Base-by-base conservation (phyloP, 2,329 filamentous ascomycete genomes). In the Lecanicillium sp. region DNA sequence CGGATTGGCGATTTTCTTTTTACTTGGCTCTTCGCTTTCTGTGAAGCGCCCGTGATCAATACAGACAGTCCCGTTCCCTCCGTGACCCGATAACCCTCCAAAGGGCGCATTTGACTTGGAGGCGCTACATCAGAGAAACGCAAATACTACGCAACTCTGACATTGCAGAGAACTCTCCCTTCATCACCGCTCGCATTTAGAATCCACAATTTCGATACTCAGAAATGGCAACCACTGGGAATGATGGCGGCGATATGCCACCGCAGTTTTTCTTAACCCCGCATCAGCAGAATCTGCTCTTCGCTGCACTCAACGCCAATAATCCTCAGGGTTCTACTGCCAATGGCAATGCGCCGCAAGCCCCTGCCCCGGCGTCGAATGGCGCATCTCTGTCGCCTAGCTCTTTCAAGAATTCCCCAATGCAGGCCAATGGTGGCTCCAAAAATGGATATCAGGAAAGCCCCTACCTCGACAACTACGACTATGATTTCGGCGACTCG, bases 391-490 rank as follows among this genome's bases (percentile, higher is more conserved):
- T 73, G 50, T 68, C 74, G 42, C 62, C 74, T 36, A 56, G 57
- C 39, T 61, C 74, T 37, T 58, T 76, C 46, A 68, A 71, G 44
- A 64, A 64, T 38, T 74, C 72, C 10, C 69, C 72, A 13, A 49
- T 57, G 33, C 63, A 68, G 48, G 54, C 52, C 18, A 59, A 61
- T 49, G 62, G 66, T 3, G 61, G 61, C 18, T 57, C 77, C 33
- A 54, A 51, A 29, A 49, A 48, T 28, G 72, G 67, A 46, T 74
- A 78, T 32, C 78, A 87, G 22, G 84, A 88, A 35, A 92, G 84
- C 46, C 87, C 89, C 0, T 89, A 81, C 54, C 71, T 94, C 42
- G 87, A 95, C 55, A 59, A 58, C 47, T 92, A 88, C 52, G 80
- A 84, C 48, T 81, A 84, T 47, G 81, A 85, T 33, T 79, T 87